phyloP scores from a whole-genome alignment of 345 rosid genomes.

The Sisymbrium altissimum region DNA sequence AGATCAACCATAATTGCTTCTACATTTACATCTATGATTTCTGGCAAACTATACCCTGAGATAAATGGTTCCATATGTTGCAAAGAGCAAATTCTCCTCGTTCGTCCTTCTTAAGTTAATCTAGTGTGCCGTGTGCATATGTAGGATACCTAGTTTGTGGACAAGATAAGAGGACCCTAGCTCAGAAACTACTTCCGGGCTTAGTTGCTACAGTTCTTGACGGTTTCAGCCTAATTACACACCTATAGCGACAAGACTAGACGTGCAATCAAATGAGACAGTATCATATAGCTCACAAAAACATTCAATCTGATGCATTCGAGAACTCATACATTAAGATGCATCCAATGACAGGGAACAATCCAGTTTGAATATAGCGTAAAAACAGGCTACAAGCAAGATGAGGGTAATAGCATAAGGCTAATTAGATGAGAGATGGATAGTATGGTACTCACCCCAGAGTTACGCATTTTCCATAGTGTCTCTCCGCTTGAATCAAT shows the following conservation, averaged over 20 bases:
- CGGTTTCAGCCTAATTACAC: background rate
- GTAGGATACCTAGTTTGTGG: background rate
- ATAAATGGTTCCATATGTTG: background rate
- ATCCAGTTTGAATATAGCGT: background rate
- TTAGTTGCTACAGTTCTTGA: background rate
- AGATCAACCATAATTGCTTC: background rate
- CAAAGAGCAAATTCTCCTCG: background rate
- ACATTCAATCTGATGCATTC: background rate
- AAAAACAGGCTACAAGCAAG: background rate
- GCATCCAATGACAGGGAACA: background rate
- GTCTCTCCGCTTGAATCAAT: conserved; percentile 35
- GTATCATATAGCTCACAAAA: background rate
- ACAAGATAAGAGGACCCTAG: background rate
- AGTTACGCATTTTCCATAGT: conserved; percentile 35
- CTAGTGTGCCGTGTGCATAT: background rate
- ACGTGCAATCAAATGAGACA: background rate
- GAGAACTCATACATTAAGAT: background rate
- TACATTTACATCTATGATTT: too few species aligned
- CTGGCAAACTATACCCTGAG: too few species aligned
- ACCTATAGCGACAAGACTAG: background rate
- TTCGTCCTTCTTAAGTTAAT: background rate
- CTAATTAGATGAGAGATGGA: background rate
- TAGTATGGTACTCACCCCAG: conserved; percentile 23
- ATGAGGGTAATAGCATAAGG: background rate
- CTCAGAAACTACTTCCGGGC: background rate